A percentile compares a stretch with the other conserved stretches of the same genome.
phyloP scores from a whole-genome alignment of 495 filamentous ascomycete genomes.

The Bacidia rubella region DNA sequence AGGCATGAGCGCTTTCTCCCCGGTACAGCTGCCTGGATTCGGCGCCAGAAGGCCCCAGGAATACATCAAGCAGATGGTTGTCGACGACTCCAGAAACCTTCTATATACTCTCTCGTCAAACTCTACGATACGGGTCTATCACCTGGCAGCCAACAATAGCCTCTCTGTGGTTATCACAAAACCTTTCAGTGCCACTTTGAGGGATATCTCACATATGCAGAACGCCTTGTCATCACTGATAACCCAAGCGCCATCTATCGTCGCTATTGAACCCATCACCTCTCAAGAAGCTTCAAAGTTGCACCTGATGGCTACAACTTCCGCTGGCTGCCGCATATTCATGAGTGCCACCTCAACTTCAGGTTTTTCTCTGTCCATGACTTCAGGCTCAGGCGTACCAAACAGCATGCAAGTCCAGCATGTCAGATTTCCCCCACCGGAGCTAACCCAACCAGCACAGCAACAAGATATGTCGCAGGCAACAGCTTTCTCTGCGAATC shows the following conservation, averaged over 20 bases:
- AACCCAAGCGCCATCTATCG: conserved; percentile 52
- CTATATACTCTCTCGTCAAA: conserved; percentile 80
- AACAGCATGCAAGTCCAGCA: conserved; percentile 95
- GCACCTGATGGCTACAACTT: conserved; percentile 81
- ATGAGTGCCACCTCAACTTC: conserved; percentile 76
- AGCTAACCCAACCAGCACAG: conserved; percentile 15
- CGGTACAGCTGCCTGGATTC: conserved; percentile 33
- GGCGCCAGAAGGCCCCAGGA: conserved; percentile 38
- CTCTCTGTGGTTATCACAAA: conserved; percentile 45
- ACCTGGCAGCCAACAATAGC: conserved; percentile 46
- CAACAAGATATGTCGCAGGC: conserved; percentile 9
- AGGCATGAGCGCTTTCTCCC: conserved; percentile 57
- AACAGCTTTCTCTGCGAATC: conserved; percentile 8
- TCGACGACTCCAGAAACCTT: conserved; percentile 78
- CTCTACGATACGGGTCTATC: conserved; percentile 76
- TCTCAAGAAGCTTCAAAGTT: conserved; percentile 66
- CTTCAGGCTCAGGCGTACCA: conserved; percentile 44
- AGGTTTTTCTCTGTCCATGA: conserved; percentile 47
- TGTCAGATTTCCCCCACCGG: conserved; percentile 75
- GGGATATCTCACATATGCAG: conserved; percentile 69
- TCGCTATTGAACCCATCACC: conserved; percentile 72
- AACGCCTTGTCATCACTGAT: conserved; percentile 51
- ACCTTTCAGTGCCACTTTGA: conserved; percentile 37
- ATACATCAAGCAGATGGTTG: conserved; percentile 55
- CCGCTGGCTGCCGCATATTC: conserved; percentile 81